Base-by-base conservation (phyloP, 345 rosid species). In the Reutealis trisperma region DNA sequence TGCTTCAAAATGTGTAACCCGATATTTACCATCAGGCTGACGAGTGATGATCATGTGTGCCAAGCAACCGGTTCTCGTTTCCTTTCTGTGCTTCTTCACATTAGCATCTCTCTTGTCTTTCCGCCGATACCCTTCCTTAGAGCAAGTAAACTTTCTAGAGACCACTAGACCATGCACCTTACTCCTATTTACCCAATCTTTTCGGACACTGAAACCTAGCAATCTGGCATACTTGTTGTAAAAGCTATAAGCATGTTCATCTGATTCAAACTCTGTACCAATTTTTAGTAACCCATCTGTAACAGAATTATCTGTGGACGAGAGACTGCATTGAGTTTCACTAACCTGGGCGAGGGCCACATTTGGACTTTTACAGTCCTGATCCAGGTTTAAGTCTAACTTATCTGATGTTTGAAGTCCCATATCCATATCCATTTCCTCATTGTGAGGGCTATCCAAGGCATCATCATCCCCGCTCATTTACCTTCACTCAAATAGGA, bases 361-460 rank as follows among this genome's bases (percentile, higher is more conserved):
- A 25, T 65, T 80, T 41, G 77, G 70, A 75, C 71, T 70, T 70
- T 51, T 8, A 76, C 79, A 60, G 19, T 70, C 78, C 60, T 82
- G 81, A 72, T 80, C 82, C 30, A 78, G 52, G 62, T 78, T 80
- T 80, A 82, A 75, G 78, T 82, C 87, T 81, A 85, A 37, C 32
- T 63, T 67, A 58, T 78, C 76, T n/a, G 80, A 65, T 37, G 64
- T 66, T 65, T 69, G 74, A 54, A 73, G 55, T 78, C 75, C 77
- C 24, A 30, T 16, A 72, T 75, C 82, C 66, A 55, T 64, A 60
- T 73, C 69, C 66, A 55, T 65, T 55, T 73, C 69, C 68, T 57
- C 74, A 21, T 78, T 76, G 37, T 0, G 63, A 72, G 68, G 61
- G 60, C 61, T 60, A 32, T 71, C 75, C 63, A 80, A 34, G 34